Evolutionary conservation across 2,329 filamentous ascomycete genomes (phyloP).

Genomic region (Nemania serpens): DNA sequence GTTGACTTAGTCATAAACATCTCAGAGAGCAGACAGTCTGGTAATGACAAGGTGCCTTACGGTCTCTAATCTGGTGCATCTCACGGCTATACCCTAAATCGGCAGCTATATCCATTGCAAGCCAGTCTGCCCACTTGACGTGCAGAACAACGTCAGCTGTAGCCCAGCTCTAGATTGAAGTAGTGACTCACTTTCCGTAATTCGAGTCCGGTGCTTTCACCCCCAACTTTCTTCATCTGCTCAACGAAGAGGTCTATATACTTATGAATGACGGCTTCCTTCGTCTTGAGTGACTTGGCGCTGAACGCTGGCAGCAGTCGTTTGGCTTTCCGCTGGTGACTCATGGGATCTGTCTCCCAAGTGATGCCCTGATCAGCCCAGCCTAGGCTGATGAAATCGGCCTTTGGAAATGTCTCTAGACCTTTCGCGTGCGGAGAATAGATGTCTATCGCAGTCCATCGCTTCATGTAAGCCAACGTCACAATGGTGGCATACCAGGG

Average conservation of each 20-base stretch:
- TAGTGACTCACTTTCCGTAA: background rate
- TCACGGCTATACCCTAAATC: background rate
- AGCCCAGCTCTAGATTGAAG: background rate
- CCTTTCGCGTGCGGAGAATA: background rate
- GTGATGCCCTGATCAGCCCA: background rate
- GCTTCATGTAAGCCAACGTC: too few species aligned
- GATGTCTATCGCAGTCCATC: too few species aligned
- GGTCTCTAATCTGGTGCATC: background rate
- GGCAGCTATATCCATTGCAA: background rate
- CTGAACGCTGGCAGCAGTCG: background rate
- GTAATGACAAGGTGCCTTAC: background rate
- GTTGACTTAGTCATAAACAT: too few species aligned
- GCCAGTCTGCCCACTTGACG: background rate
- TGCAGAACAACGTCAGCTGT: too few species aligned
- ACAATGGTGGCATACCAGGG: too few species aligned
- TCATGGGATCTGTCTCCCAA: background rate
- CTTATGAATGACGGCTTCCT: background rate
- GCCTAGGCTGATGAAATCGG: background rate
- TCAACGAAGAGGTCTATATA: background rate
- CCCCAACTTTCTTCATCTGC: background rate
- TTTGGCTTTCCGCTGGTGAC: background rate
- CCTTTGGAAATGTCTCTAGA: background rate
- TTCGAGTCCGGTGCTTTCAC: background rate
- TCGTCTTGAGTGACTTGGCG: background rate
- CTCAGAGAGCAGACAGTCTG: too few species aligned